A percentile compares a stretch with the other conserved stretches of the same genome.
phyloP scores from a whole-genome alignment of 2,329 filamentous ascomycete genomes.

The Aspergillus sp. region DNA sequence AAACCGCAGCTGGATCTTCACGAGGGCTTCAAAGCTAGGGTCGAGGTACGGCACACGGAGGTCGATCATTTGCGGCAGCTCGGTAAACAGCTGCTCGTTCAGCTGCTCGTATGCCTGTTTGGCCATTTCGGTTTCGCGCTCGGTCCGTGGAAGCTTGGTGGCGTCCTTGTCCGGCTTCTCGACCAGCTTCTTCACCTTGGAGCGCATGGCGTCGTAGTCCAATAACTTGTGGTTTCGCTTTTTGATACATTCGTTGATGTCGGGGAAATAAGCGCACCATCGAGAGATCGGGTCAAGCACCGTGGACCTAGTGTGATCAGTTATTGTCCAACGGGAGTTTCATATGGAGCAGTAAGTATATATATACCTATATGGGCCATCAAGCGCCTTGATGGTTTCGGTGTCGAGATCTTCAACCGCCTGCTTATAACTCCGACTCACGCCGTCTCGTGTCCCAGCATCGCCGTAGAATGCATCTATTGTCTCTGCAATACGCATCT shows the following conservation, averaged over 20 bases:
- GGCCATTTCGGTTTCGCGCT: slow-evolving; percentile 94
- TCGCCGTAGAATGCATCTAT: slow-evolving; percentile 99
- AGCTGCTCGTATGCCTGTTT: slow-evolving; percentile 90
- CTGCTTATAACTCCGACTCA: slow-evolving; percentile 95
- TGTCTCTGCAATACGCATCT: slow-evolving; percentile 98
- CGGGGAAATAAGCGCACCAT: slow-evolving; percentile 97
- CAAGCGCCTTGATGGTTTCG: slow-evolving; percentile 95
- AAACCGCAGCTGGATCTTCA: slow-evolving; percentile 97
- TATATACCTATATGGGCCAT: slow-evolving; percentile 76
- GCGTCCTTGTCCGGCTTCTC: slow-evolving; percentile 99
- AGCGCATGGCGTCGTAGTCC: slow-evolving; percentile 92
- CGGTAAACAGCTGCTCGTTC: slow-evolving; percentile 88
- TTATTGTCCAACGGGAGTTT: neutral
- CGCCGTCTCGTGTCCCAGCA: slow-evolving; percentile 85
- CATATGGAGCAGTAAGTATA: slow-evolving; percentile 4
- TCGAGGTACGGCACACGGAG: slow-evolving; percentile 94
- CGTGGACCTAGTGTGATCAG: slow-evolving; percentile 54
- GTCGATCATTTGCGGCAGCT: slow-evolving; percentile 93
- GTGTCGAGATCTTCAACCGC: slow-evolving; percentile 95
- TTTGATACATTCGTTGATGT: slow-evolving; percentile 99
- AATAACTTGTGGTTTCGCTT: slow-evolving; percentile 97
- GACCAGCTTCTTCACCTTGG: slow-evolving; percentile 91
- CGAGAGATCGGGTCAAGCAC: slow-evolving; percentile 91
- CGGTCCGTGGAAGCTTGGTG: slow-evolving; percentile 87
- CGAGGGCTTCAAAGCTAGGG: slow-evolving; percentile 91